A percentile compares a stretch with the other conserved stretches of the same genome.
Conservation (phyloP, 2,329 filamentous ascomycete genomes). For the Penicillium vulpinum region DNA sequence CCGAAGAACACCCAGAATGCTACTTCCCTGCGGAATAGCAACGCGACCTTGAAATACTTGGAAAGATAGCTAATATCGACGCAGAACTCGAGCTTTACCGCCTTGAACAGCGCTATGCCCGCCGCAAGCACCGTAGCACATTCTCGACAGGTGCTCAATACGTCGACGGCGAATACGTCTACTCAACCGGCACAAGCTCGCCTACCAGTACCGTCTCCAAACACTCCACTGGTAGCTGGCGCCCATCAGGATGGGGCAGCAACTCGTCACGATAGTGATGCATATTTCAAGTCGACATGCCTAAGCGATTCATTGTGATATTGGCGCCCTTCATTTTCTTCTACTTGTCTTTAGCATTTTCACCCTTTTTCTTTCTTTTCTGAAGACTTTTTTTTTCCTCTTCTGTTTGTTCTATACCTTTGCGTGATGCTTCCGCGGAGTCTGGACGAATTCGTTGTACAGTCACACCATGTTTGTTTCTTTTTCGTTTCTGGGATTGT, state of each 20-base stretch:
- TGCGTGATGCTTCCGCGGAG: slow-evolving; percentile 26
- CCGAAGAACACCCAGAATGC: background rate
- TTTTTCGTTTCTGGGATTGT: slow-evolving; percentile 1
- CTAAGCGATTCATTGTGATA: slow-evolving; percentile 1
- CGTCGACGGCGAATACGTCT: slow-evolving; percentile 93
- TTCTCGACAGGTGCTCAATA: slow-evolving; percentile 89
- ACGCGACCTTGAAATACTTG: background rate
- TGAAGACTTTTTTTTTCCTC: background rate
- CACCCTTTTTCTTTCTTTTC: slow-evolving; percentile 10
- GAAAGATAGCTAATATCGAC: slow-evolving; percentile 54
- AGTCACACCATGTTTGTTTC: slow-evolving; percentile 10
- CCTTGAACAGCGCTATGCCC: slow-evolving; percentile 92
- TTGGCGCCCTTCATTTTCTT: slow-evolving; percentile 8
- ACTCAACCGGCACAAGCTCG: slow-evolving; percentile 49
- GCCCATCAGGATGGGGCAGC: slow-evolving; percentile 30
- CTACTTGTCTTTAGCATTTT: slow-evolving; percentile 10
- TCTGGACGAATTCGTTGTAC: slow-evolving; percentile 16
- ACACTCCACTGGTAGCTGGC: slow-evolving; percentile 40
- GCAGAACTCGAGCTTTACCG: slow-evolving; percentile 83
- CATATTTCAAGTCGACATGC: slow-evolving; percentile 4
- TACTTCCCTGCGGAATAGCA: background rate
- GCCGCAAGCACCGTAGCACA: slow-evolving; percentile 82
- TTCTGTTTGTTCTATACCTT: slow-evolving; percentile 13
- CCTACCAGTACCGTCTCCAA: slow-evolving; percentile 42
- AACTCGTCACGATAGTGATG: slow-evolving; percentile 28